These are phyloP conservation scores for Solanum aculeatissimum DNA, from an alignment of 305 asterid genomes.

Conservation along the genomic window DNA sequence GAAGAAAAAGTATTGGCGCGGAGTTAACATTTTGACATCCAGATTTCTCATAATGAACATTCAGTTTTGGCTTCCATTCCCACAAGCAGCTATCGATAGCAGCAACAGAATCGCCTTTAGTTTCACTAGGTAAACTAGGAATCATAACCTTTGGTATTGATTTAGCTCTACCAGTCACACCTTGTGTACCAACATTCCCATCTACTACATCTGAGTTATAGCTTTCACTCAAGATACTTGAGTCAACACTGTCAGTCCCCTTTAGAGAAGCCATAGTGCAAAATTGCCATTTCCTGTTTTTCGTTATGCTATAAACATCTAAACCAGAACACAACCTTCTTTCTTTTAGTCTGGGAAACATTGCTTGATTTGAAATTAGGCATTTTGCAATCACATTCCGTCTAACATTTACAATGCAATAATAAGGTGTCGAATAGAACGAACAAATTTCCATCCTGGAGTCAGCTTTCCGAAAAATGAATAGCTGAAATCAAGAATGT, in stretches of 20 bases:
- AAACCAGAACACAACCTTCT: conserved; percentile 9
- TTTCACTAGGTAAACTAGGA: conserved; percentile 64
- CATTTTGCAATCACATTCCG: conserved; percentile 6
- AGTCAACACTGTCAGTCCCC: conserved; percentile 21
- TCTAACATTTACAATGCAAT: conserved; percentile 19
- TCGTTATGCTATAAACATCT: conserved; percentile 14
- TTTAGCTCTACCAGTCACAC: conserved; percentile 12
- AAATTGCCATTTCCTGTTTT: conserved; percentile 6
- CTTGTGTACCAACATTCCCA: conserved; percentile 25
- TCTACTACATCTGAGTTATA: conserved; percentile 30
- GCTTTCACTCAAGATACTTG: conserved; percentile 31
- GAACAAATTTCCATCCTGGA: conserved; percentile 45
- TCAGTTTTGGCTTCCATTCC: conserved; percentile 81
- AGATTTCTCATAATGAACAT: conserved; percentile 66
- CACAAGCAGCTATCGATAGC: conserved; percentile 45
- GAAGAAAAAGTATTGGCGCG: conserved; percentile 74
- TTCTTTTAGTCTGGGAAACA: conserved; percentile 18
- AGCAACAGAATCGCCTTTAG: conserved; percentile 41
- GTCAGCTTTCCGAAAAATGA: conserved; percentile 19
- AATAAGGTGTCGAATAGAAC: conserved; percentile 27
- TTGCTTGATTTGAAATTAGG: conserved; percentile 16
- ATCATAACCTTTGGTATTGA: conserved; percentile 49
- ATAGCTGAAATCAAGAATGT: not conserved
- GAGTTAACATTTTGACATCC: conserved; percentile 61
- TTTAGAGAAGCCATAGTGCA: conserved; percentile 19